Base-by-base conservation (phyloP, 352 stramenopile species). In the Sclerospora graminicola region DNA sequence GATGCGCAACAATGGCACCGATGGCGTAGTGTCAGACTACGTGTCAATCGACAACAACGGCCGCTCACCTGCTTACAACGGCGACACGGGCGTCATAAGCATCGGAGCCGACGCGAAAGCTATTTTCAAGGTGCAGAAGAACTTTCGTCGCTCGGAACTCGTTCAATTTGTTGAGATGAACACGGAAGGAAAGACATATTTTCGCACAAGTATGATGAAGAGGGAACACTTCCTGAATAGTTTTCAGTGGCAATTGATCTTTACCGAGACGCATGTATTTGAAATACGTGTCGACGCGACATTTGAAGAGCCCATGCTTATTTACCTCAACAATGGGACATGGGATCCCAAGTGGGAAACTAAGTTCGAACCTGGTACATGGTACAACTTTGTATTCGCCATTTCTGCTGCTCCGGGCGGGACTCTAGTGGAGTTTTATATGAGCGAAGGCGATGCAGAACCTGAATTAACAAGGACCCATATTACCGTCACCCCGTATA, bases 51-150 rank as follows among this genome's bases (percentile, higher is more conserved):
- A 57, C 15, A 48, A 54, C 5, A 54, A 54, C 3, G 73, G 60
- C 36, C 73, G 73, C 34, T 72, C 58, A 28, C 63, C 69, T 8
- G 60, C 60, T 33, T 83, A 63, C 58, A 85, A 83, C 45, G 49
- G 51, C 30, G 73, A 85, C 57, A 77, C 65, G 43, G 70, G 70
- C 28, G 66, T 83, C 16, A 74, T 76, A 60, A 74, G 47, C 23
- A 23, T 50, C n/a, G 43, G 5, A 23, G 43, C 42, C 15, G 43
- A 50, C 16, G 32, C 21, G 0, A 37, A 42, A 7, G 43, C 43
- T 19, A 50, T 50, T 16, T 50, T 50, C 34, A 50, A 50, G 43
- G 15, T 19, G 1, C 43, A 50, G 24, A 37, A 5, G 2, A 36
- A 50, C 24, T 42, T 42, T 13, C 32, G 43, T 43, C 43, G 43